Evolutionary conservation across 148 eudicot species (phyloP), one percentile per base, ranked within the genome.

Genomic region (Diospyros lotus): DNA sequence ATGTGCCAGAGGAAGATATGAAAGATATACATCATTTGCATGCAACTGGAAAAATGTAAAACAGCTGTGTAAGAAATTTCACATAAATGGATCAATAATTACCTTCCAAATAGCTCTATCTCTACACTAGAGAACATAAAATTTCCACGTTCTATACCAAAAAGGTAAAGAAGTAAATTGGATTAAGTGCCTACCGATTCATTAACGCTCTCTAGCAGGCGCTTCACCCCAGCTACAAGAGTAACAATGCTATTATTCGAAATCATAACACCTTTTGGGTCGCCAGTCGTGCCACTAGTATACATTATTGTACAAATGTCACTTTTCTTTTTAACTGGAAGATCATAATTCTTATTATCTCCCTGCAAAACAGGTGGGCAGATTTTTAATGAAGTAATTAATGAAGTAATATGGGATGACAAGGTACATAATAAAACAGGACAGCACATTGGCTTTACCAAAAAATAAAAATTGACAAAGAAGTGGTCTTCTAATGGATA

Each of bases 201-300:
- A 80, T 93, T 82, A 61, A 76, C 91, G 77, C 86, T 84, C 80
- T 85, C 90, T 62, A 96, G 84, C 68, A 91, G 79, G 70, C 89
- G 76, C 73, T 85, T 80, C 65, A 93, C 93, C 69, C 97, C 98
- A 80, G 97, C 94, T 78, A 96, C 89, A 59, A 96, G 79, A 64
- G 89, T 80, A n/a, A 91, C 84, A 81, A 96, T 93, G 86, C 84
- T 88, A 74, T 91, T 96, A 79, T 96, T 93, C 6, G 99, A 93
- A 66, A 96, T 81, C 79, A 91, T 78, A 58, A 96, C 99, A 77
- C 99, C 99, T 85, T 96, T 96, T 17, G 99, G 99, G 78, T 96
- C 99, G 63, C 98, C 99, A 73, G 99, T 96, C 40, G 99, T 96
- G 82, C 99, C 98, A 77, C 99, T 96, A 65, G 99, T 96, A 82